Percentiles rank a stretch among this genome's conserved stretches.
phyloP scores from a whole-genome alignment of 1,284 basidiomycete species.

The Porogramme epimiltina region DNA sequence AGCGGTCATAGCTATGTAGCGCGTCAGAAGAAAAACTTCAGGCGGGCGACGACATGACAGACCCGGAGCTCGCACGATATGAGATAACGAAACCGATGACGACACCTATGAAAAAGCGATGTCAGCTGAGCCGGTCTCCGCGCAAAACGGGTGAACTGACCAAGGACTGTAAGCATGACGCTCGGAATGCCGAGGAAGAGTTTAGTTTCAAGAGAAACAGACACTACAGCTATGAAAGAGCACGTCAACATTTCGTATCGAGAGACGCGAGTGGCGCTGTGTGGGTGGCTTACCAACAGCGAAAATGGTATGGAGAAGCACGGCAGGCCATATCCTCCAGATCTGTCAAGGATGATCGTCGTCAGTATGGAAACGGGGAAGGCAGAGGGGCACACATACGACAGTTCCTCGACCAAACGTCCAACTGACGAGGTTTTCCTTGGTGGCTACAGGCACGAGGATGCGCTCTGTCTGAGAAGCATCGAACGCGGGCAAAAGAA shows the following conservation, averaged over 20 bases:
- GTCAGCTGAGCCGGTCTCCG: background rate
- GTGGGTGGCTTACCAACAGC: slow-evolving; percentile 44
- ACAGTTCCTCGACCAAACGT: slow-evolving; percentile 65
- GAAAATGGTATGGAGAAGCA: slow-evolving; percentile 59
- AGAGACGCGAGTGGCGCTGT: background rate
- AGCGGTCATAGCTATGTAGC: slow-evolving; percentile 54
- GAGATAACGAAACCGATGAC: slow-evolving; percentile 74
- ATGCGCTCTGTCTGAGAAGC: slow-evolving; percentile 1
- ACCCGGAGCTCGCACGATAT: slow-evolving; percentile 64
- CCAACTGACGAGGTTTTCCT: slow-evolving; percentile 44
- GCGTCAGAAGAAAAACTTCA: background rate
- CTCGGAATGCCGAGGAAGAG: slow-evolving; percentile 50
- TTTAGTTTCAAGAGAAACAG: slow-evolving; percentile 42
- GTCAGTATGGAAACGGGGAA: background rate
- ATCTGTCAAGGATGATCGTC: slow-evolving; percentile 42
- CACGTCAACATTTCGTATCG: background rate
- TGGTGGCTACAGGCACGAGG: slow-evolving; percentile 7
- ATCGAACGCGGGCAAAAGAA: slow-evolving; percentile 17
- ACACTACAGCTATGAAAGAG: slow-evolving; percentile 41
- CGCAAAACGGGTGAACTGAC: slow-evolving; percentile 34
- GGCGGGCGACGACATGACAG: slow-evolving; percentile 16
- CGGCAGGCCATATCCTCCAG: slow-evolving; percentile 70
- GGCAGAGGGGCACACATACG: slow-evolving; percentile 31
- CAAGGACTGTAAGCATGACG: slow-evolving; percentile 63
- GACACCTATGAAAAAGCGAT: slow-evolving; percentile 44